Evolutionary conservation across 2,329 filamentous ascomycete genomes (phyloP).

Genomic region (Hawksworthiomyces lignivorus): DNA sequence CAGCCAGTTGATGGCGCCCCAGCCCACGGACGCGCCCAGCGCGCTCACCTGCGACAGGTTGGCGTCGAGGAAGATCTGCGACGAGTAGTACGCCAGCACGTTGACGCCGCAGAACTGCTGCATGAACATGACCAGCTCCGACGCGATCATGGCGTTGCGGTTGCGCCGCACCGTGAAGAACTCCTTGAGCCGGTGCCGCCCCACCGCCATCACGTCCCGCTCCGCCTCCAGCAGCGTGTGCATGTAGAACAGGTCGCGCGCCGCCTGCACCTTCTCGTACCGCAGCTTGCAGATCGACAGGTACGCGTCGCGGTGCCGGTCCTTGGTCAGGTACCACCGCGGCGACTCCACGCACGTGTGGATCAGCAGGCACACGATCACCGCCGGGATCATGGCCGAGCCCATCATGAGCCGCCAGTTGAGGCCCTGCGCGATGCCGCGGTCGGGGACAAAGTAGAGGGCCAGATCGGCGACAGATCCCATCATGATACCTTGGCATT

Average conservation of each 20-base stretch:
- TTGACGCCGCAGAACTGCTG: constrained; percentile 47
- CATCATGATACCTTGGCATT: constrained; percentile 46
- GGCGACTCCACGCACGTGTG: constrained; percentile 14
- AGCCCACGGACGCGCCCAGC: constrained; percentile 54
- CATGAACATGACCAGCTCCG: constrained; percentile 59
- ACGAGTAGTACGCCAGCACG: constrained; percentile 49
- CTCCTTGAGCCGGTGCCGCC: constrained; percentile 45
- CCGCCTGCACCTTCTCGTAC: constrained; percentile 44
- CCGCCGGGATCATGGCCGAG: constrained; percentile 55
- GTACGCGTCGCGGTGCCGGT: constrained; percentile 39
- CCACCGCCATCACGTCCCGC: constrained; percentile 38
- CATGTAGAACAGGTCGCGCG: constrained; percentile 49
- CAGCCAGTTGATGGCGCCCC: constrained; percentile 57
- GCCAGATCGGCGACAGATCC: constrained; percentile 55
- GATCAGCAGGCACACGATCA: constrained; percentile 48
- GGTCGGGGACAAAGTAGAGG: constrained; percentile 50
- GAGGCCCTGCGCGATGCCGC: constrained; percentile 42
- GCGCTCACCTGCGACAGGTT: constrained; percentile 43
- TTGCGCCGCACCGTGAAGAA: constrained; percentile 54
- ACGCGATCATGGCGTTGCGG: constrained; percentile 52
- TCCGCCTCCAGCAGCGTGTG: constrained; percentile 51
- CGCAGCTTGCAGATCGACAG: constrained; percentile 38
- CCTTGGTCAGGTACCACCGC: constrained; percentile 42
- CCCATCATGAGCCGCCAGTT: constrained; percentile 64
- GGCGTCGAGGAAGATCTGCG: constrained; percentile 51